Percentiles rank a stretch among this genome's conserved stretches.
phyloP scores from a whole-genome alignment of 2,329 filamentous ascomycete species.

The Phaeoacremonium minimum region DNA sequence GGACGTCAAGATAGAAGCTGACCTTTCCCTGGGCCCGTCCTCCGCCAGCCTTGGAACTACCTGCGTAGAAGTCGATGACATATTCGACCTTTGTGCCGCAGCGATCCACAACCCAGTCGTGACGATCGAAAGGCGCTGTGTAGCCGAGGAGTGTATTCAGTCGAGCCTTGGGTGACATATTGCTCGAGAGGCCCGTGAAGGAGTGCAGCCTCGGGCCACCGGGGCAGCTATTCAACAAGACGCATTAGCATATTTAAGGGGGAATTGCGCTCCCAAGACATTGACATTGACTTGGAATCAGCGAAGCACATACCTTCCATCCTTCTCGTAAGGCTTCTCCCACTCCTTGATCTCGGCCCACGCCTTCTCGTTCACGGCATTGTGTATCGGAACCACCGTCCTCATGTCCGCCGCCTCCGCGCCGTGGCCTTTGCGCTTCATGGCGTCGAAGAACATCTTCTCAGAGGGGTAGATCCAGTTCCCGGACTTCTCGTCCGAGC shows the following conservation, averaged over 20 bases:
- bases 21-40: constrained; percentile 34
- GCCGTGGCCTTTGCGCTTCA: constrained; percentile 84
- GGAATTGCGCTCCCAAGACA: too few species aligned
- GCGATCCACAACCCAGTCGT: constrained; percentile 95
- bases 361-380: constrained; percentile 94
- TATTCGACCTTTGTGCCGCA: constrained; percentile 87
- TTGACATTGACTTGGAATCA: too few species aligned
- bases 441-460: constrained; percentile 96
- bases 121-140: constrained; percentile 85
- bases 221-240: constrained; percentile 49
- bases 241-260: too few species aligned
- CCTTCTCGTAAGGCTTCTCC: constrained; percentile 76
- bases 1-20: constrained; percentile 65
- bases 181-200: constrained; percentile 69
- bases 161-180: constrained; percentile 77
- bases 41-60: constrained; percentile 39
- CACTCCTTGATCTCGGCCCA: constrained; percentile 90
- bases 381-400: constrained; percentile 93
- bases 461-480: constrained; percentile 98
- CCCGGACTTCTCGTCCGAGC: constrained; percentile 62
- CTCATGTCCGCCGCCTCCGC: constrained; percentile 73
- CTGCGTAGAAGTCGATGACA: constrained; percentile 96
- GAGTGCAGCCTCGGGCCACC: constrained; percentile 77
- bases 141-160: constrained; percentile 86
- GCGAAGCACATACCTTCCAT: too few species aligned